A percentile compares a stretch with the other conserved stretches of the same genome.
Conservation (phyloP, 768 basidiomycete genomes). For the Gymnopilus dilepis region DNA sequence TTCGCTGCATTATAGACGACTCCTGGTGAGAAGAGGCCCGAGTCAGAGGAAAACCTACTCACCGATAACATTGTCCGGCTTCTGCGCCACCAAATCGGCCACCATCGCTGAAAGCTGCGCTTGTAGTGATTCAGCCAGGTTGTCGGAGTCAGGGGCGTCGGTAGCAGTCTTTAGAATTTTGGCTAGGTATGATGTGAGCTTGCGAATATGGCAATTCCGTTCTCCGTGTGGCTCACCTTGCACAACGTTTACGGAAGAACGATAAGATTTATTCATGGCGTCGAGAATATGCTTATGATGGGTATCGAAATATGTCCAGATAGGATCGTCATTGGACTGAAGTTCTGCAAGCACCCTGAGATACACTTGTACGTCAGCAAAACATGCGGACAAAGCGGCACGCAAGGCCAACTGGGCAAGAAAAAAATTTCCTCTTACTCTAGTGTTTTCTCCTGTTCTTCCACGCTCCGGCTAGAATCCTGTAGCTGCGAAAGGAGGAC, state of each 20-base stretch:
- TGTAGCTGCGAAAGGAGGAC: slow-evolving; percentile 79
- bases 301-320: slow-evolving; percentile 95
- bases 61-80: slow-evolving; percentile 69
- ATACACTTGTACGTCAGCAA: not conserved
- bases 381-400: not conserved
- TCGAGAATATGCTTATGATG: slow-evolving; percentile 89
- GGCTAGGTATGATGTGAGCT: slow-evolving; percentile 39
- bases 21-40: slow-evolving; percentile 1
- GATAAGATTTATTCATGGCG: slow-evolving; percentile 70
- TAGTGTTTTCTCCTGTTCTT: slow-evolving; percentile 96
- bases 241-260: slow-evolving; percentile 54
- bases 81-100: slow-evolving; percentile 63
- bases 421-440: slow-evolving; percentile 59
- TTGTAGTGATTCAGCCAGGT: slow-evolving; percentile 50
- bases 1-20: slow-evolving; percentile 51
- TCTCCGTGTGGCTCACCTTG: slow-evolving; percentile 47
- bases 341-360: slow-evolving; percentile 86
- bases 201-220: slow-evolving; percentile 11
- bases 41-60: slow-evolving; percentile 23
- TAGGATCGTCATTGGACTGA: slow-evolving; percentile 84
- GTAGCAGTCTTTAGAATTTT: slow-evolving; percentile 47
- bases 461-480: slow-evolving; percentile 78
- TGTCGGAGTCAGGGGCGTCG: slow-evolving; percentile 40
- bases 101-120: slow-evolving; percentile 67
- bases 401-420: not conserved